Conservation (phyloP, 2,329 filamentous ascomycete genomes). For the Seiridium cupressi region DNA sequence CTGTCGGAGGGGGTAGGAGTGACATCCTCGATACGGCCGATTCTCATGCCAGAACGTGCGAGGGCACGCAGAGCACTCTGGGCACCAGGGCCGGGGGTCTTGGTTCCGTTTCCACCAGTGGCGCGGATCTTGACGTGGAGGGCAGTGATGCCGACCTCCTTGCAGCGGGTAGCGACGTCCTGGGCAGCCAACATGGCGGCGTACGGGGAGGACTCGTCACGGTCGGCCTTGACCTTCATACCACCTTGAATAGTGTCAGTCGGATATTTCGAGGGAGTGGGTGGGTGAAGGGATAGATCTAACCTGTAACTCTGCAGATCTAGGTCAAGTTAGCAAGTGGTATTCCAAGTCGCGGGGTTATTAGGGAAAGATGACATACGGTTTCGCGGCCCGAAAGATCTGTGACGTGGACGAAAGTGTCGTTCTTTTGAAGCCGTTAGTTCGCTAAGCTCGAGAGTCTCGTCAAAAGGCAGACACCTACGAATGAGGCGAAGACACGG, state of each 20-base stretch:
- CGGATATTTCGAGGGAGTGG: neutral
- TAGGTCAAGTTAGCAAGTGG: slow-evolving; percentile 49
- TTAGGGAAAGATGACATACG: slow-evolving; percentile 42
- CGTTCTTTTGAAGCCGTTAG: slow-evolving; percentile 45
- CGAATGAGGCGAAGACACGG: slow-evolving; percentile 93
- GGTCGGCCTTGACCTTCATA: slow-evolving; percentile 99
- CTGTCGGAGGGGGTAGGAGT: slow-evolving; percentile 99
- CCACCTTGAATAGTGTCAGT: slow-evolving; percentile 50
- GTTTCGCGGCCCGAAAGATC: slow-evolving; percentile 60
- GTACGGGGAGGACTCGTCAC: slow-evolving; percentile 99
- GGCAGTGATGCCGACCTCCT: slow-evolving; percentile 75
- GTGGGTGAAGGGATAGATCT: neutral
- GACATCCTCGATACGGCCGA: slow-evolving; percentile 99
- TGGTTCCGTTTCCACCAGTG: slow-evolving; percentile 99
- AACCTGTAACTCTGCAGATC: slow-evolving; percentile 92
- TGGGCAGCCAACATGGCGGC: slow-evolving; percentile 99
- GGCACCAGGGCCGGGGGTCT: slow-evolving; percentile 98
- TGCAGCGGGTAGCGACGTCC: slow-evolving; percentile 87
- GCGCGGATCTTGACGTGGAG: slow-evolving; percentile 99
- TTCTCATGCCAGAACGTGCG: slow-evolving; percentile 99
- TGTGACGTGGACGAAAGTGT: slow-evolving; percentile 97
- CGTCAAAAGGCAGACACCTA: too few relatives aligned
- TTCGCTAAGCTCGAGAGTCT: too few relatives aligned
- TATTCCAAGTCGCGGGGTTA: too few relatives aligned
- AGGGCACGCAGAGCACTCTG: slow-evolving; percentile 99